phyloP scores from a whole-genome alignment of 2,329 filamentous ascomycete genomes.

The Cytospora piceicola region DNA sequence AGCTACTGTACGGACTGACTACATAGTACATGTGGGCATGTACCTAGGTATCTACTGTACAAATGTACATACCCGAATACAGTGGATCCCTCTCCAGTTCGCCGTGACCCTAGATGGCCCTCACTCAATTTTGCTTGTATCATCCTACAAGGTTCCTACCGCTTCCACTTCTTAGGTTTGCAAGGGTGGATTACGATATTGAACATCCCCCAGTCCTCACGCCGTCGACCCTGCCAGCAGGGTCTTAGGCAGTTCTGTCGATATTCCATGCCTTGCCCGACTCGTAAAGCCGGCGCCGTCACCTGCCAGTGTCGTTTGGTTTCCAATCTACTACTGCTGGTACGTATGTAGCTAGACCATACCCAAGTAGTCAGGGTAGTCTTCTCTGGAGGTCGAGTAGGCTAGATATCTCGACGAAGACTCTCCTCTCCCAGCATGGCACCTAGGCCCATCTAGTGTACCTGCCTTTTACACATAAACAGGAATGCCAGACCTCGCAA shows the following conservation, averaged over 20 bases:
- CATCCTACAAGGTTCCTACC: constrained; percentile 18
- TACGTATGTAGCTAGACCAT: constrained; percentile 20
- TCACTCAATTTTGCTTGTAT: constrained; percentile 25
- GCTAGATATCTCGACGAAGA: constrained; percentile 5
- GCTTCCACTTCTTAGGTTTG: constrained; percentile 3
- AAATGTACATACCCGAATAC: not conserved
- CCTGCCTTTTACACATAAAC: not conserved
- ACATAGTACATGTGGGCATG: not conserved
- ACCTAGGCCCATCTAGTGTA: not conserved
- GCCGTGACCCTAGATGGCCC: constrained; percentile 6
- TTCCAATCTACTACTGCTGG: not conserved
- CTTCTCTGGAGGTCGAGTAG: no score
- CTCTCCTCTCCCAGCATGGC: constrained; percentile 1
- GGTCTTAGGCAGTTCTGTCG: constrained; percentile 2
- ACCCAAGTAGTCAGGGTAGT: no score
- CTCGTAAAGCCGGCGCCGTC: constrained; percentile 16
- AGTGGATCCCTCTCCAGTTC: not conserved
- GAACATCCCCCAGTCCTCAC: not conserved
- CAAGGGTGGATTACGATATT: constrained; percentile 23
- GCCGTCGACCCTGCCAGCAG: constrained; percentile 17
- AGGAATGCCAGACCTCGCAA: not conserved
- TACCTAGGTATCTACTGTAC: not conserved
- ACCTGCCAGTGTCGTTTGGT: not conserved
- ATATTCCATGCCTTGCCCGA: constrained; percentile 19
- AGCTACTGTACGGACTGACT: constrained; percentile 1